A percentile compares a stretch with the other conserved stretches of the same genome.
These are phyloP conservation scores for Yamadazyma akitaensis DNA, from an alignment of 805 yeast species.

Conservation along the genomic window DNA sequence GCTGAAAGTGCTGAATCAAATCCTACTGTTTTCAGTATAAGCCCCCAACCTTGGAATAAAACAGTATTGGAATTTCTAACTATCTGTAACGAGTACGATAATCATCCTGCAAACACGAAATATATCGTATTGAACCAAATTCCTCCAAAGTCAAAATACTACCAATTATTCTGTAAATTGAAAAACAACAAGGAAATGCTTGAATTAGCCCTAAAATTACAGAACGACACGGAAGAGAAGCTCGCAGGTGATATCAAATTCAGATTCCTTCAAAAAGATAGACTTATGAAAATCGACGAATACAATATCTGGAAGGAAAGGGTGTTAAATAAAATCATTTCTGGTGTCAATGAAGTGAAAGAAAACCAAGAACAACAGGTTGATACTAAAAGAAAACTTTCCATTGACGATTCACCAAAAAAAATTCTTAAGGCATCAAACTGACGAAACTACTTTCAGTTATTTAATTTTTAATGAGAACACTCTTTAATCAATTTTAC, in stretches of 20 bases:
- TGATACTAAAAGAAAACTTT: neutral
- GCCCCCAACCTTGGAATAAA: conserved; percentile 51
- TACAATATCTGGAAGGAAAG: conserved; percentile 8
- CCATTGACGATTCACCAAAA: neutral
- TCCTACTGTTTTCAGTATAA: conserved; percentile 65
- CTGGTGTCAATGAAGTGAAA: neutral
- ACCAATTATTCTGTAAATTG: conserved; percentile 48
- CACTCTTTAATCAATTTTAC: neutral
- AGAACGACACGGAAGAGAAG: conserved; percentile 35
- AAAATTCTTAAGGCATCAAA: neutral
- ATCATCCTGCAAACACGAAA: conserved; percentile 71
- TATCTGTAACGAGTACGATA: conserved; percentile 54
- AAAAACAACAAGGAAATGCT: conserved; percentile 53
- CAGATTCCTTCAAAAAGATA: conserved; percentile 31
- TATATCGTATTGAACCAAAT: conserved; percentile 74
- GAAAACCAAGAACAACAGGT: neutral
- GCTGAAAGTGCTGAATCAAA: conserved; percentile 88
- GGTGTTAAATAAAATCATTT: too few relatives aligned
- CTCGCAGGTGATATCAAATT: conserved; percentile 31
- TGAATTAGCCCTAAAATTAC: conserved; percentile 32
- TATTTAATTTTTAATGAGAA: neutral
- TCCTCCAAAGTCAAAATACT: conserved; percentile 68
- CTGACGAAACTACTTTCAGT: too few relatives aligned
- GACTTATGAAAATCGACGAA: conserved; percentile 15
- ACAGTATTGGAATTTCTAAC: conserved; percentile 54